Conservation (phyloP, 306 rosid genomes). For the Castanopsis chinensis region DNA sequence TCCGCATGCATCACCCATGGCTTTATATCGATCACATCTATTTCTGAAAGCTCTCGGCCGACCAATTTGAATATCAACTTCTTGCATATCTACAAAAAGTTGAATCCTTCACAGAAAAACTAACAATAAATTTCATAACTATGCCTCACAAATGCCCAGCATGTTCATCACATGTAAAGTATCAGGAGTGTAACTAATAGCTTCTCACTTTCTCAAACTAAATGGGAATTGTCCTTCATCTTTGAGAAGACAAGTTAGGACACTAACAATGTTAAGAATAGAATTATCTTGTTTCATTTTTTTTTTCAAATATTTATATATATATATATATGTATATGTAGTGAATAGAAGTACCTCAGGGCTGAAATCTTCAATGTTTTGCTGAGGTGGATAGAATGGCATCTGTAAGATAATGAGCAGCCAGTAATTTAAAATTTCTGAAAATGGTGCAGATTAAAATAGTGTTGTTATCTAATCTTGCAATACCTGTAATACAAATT, state of each 20-base stretch:
- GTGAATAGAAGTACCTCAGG: slow-evolving; percentile 52
- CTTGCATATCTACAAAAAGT: slow-evolving; percentile 62
- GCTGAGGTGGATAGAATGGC: slow-evolving; percentile 97
- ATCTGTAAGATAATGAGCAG: slow-evolving; percentile 50
- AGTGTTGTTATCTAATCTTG: slow-evolving; percentile 19
- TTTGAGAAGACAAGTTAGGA: background rate
- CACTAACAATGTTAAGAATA: background rate
- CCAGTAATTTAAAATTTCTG: slow-evolving; percentile 12
- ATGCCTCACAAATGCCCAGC: background rate
- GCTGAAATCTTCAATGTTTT: slow-evolving; percentile 67
- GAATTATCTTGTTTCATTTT: background rate
- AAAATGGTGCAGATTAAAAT: slow-evolving; percentile 21
- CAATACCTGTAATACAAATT: slow-evolving; percentile 90
- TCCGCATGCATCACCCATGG: slow-evolving; percentile 99
- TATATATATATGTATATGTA: background rate
- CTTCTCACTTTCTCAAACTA: slow-evolving; percentile 2
- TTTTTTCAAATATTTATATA: too few species aligned
- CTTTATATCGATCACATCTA: slow-evolving; percentile 73
- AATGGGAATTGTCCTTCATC: background rate
- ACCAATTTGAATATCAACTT: slow-evolving; percentile 69
- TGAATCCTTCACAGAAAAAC: slow-evolving; percentile 24
- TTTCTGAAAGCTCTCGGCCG: slow-evolving; percentile 72
- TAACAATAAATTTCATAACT: background rate
- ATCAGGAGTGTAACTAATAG: background rate
- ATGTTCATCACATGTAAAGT: slow-evolving; percentile 13